Evolutionary conservation across 2,329 filamentous ascomycete genomes (phyloP), one percentile per base, ranked within the genome.

Genomic region (Colletotrichum falcatum): DNA sequence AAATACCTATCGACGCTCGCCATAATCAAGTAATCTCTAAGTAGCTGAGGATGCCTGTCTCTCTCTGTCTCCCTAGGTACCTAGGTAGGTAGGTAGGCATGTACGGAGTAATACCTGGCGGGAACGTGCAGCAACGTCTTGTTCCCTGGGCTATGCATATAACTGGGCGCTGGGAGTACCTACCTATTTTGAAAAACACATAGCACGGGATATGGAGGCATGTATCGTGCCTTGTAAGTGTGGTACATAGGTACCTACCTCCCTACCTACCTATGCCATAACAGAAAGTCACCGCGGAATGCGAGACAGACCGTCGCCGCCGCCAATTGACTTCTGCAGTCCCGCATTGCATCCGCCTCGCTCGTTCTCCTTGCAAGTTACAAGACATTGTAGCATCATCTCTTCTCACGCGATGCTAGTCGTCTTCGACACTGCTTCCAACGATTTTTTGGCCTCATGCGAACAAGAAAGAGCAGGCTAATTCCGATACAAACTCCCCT

Each of bases 281-380:
- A 56, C 44, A 49, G 28, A 28, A 59, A 59, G 11, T 46, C 18
- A 59, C 51, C 30, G 33, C 49, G 54, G 54, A 53, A 65, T 59
- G 61, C 39, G 54, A 46, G 46, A 65, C 53, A 54, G 26, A 61
- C 23, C 39, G 9, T 28, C 42, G 35, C 63, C 63, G 63, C 67
- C 67, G 58, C 67, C 67, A 61, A 62, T 66, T 70, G 49, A 56
- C 67, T 70, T 70, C 63, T 66, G 37, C n/a, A 33, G 55, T 66
- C 56, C 61, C 62, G 49, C 62, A 70, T 61, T 61, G 49, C 62
- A 70, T 61, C 56, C 66, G 54, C 61, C 62, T 69, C 48, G 66
- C 66, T 69, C 66, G 66, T 69, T 65, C 61, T 26, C 61, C n/a
- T n/a, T n/a, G n/a, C n/a, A n/a, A n/a, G n/a, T 37, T 35, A 30